Conservation (phyloP, 768 basidiomycete species). For the Pleurotus pulmonarius region DNA sequence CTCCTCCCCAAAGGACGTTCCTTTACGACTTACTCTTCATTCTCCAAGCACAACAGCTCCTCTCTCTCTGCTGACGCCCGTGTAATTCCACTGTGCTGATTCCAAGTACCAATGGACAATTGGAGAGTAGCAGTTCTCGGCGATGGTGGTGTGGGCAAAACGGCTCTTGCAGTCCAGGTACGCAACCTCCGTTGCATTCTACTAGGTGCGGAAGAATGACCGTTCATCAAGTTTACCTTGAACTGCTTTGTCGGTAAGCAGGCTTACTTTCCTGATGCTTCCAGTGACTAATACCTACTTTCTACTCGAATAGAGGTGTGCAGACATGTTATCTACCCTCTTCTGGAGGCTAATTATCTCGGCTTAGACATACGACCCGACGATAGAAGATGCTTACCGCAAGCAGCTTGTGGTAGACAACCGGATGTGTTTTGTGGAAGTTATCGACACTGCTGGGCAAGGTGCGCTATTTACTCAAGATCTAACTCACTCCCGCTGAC, state of each 20-base stretch:
- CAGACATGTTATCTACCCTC: neutral
- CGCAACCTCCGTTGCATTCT: conserved; percentile 21
- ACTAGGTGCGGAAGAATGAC: conserved; percentile 9
- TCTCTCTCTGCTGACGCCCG: neutral
- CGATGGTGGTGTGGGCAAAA: conserved; percentile 97
- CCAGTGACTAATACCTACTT: conserved; percentile 1
- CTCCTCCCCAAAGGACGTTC: conserved; percentile 12
- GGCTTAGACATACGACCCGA: conserved; percentile 89
- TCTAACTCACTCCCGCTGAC: conserved; percentile 7
- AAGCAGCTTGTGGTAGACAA: conserved; percentile 95
- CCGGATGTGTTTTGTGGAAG: conserved; percentile 92
- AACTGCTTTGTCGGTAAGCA: conserved; percentile 92
- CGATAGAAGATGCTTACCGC: conserved; percentile 97
- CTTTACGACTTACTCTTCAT: conserved; percentile 9
- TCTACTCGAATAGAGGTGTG: conserved; percentile 48
- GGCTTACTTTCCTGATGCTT: neutral
- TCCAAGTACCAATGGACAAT: conserved; percentile 68
- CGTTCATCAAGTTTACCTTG: conserved; percentile 72
- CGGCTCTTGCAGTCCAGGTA: conserved; percentile 92
- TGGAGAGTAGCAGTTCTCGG: conserved; percentile 96
- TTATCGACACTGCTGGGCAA: conserved; percentile 97
- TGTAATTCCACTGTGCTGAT: neutral
- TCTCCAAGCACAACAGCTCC: neutral
- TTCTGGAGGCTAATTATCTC: conserved; percentile 12
- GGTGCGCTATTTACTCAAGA: conserved; percentile 45